Evolutionary conservation across 345 rosid genomes (phyloP).

Genomic region (Mallotus nudiflorus): DNA sequence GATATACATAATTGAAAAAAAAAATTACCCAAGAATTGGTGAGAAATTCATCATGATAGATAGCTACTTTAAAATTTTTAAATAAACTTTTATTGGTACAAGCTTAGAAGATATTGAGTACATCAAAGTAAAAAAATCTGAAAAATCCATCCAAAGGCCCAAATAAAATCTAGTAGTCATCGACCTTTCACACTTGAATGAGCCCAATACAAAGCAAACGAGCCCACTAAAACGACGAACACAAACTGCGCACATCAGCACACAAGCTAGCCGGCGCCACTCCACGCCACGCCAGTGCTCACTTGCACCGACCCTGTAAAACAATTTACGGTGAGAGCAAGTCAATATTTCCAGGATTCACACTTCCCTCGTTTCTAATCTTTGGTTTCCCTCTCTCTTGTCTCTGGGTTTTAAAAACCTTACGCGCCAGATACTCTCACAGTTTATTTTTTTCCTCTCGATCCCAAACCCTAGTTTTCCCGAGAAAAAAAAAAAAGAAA

Average conservation of each 20-base stretch:
- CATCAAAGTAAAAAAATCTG: no score
- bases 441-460: neutral
- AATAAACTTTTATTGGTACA: no score
- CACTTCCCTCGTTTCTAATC: neutral
- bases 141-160: no score
- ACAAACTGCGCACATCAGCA: neutral
- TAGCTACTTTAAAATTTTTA: no score
- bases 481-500: neutral
- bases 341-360: neutral
- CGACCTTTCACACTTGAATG: no score
- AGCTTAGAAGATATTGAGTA: no score
- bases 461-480: conserved; percentile 15
- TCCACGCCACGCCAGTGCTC: neutral
- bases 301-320: conserved; percentile 9
- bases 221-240: neutral
- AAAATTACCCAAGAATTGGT: no score
- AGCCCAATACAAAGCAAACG: no score
- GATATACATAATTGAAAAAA: no score
- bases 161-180: no score
- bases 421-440: conserved; percentile 18
- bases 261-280: neutral
- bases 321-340: neutral
- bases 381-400: neutral
- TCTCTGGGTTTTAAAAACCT: conserved; percentile 2
- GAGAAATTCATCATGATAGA: no score